Base-by-base conservation (phyloP, 1,284 basidiomycete species). In the Marasmius oreades region DNA sequence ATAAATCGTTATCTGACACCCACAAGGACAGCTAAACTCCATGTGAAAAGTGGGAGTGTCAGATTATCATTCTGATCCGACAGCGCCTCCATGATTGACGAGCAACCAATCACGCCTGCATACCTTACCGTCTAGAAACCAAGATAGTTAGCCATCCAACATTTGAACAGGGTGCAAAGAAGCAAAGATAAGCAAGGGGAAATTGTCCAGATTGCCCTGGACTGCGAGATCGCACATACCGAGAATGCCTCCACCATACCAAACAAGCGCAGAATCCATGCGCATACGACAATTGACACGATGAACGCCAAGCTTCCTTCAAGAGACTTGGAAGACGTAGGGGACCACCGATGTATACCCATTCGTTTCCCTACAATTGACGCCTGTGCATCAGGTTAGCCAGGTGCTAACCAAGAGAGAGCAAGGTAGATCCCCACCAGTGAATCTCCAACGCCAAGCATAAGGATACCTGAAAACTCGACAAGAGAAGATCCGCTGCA, bases 11-110 rank as follows among this genome's bases (percentile, higher is more conserved):
- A 57, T 56, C 61, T 75, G 59, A 79, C 73, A 64, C 73, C 74
- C 51, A 73, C 77, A 45, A 88, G 70, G 45, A 82, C 84, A 46
- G 89, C 71, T 77, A 88, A 77, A 69, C 85, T 86, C 92, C 93
- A 96, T 74, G 92, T 86, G 69, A 90, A 95, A 70, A 95, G 73
- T 22, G 93, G 93, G 58, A 96, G 73, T 33, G 92, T 92, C 62
- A 98, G 77, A 70, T 98, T 98, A 72, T 98, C 95, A 71, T 98
- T 97, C 72, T 98, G 95, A 66, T 88, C 86, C 20, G 90, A 92
- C 55, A 94, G 73, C 16, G 92, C 95, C 72, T 98, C 95, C 62
- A 97, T 77, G 52, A 92, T 69, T 2, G 86, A 85, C 1, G 88
- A 79, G 54, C 92, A 69, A 14, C 72, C 71, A 20, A 86, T 80